A percentile compares a stretch with the other conserved stretches of the same genome.
Evolutionary conservation across 139 green algal species (phyloP).

Genomic region (Microglena sp.): DNA sequence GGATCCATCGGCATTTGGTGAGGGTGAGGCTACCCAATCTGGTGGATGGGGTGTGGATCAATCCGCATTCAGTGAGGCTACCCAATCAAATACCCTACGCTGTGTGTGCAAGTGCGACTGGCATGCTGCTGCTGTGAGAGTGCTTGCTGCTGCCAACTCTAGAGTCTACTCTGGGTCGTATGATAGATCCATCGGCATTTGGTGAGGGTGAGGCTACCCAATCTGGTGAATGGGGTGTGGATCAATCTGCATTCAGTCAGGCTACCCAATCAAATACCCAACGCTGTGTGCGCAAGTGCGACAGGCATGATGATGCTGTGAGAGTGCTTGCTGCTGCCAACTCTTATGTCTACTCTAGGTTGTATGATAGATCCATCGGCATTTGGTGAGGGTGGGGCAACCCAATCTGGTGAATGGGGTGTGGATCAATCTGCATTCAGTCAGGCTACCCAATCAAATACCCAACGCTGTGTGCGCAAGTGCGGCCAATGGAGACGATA

Average conservation of each 20-base stretch:
- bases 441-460: too few species aligned
- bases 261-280: too few species aligned
- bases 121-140: conserved; percentile 83
- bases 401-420: too few species aligned
- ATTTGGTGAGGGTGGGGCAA: conserved; percentile 59
- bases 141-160: conserved; percentile 61
- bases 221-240: too few species aligned
- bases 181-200: conserved; percentile 85
- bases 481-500: too few species aligned
- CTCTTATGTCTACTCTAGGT: conserved; percentile 72
- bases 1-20: conserved; percentile 82
- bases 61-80: too few species aligned
- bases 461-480: too few species aligned
- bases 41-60: too few species aligned
- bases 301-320: conserved; percentile 86
- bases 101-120: conserved; percentile 80
- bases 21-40: too few species aligned
- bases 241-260: too few species aligned
- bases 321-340: conserved; percentile 68
- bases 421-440: too few species aligned
- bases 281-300: conserved; percentile 73
- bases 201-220: conserved; percentile 38
- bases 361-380: conserved; percentile 85
- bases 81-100: too few species aligned
- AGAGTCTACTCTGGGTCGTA: conserved; percentile 83